Evolutionary conservation across 106 monocot species (phyloP).

Genomic region (Dendrobium catenatum): DNA sequence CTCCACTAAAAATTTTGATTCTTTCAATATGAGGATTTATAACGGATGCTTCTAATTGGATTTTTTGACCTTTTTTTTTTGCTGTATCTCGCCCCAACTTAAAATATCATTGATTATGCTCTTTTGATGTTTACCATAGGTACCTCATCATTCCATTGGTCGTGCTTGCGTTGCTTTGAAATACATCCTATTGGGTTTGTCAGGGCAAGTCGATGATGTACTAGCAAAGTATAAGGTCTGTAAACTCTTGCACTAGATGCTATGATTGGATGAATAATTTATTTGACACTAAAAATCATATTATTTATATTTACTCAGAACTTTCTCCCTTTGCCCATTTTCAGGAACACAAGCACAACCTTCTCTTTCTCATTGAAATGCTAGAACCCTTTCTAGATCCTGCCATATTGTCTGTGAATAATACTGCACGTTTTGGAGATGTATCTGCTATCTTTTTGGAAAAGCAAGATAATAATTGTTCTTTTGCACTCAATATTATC

Average conservation of each 20-base stretch:
- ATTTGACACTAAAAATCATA: background rate
- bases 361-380: constrained; percentile 95
- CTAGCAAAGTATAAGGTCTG: constrained; percentile 81
- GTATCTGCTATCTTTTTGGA: constrained; percentile 42
- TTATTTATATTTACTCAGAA: background rate
- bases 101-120: background rate
- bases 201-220: constrained; percentile 93
- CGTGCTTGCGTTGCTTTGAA: constrained; percentile 75
- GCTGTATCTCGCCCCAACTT: background rate
- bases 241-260: background rate
- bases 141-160: constrained; percentile 30
- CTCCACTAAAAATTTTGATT: background rate
- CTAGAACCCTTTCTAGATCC: constrained; percentile 92
- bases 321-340: background rate
- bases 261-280: background rate
- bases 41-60: background rate
- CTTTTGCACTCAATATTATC: constrained; percentile 62
- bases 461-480: constrained; percentile 49
- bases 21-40: background rate
- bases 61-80: background rate
- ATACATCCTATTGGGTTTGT: constrained; percentile 73
- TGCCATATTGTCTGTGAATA: constrained; percentile 31
- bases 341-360: constrained; percentile 80
- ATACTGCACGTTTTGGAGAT: constrained; percentile 60
- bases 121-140: constrained; percentile 32